phyloP scores from a whole-genome alignment of 768 basidiomycete species.

The Panellus pusillus region DNA sequence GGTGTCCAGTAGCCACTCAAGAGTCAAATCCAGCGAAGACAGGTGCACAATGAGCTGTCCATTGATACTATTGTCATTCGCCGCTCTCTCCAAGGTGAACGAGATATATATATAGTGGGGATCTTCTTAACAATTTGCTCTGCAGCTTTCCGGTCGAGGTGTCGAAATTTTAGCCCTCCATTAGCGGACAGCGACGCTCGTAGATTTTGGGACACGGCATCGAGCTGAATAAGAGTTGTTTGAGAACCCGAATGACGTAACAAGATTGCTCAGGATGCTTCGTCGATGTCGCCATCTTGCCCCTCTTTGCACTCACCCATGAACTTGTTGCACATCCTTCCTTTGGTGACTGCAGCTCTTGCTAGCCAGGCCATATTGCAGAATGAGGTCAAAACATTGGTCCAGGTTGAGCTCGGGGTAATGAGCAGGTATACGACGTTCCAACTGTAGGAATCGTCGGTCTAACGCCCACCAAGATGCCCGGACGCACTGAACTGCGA shows the following conservation, averaged over 20 bases:
- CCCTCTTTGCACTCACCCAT: not conserved
- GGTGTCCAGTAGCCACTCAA: not conserved
- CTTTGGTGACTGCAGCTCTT: not conserved
- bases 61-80: conserved; percentile 73
- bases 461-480: conserved; percentile 32
- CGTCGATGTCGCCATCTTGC: not conserved
- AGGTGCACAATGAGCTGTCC: conserved; percentile 71
- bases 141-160: conserved; percentile 75
- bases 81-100: conserved; percentile 67
- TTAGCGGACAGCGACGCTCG: conserved; percentile 55
- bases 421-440: conserved; percentile 38
- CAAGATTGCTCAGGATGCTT: conserved; percentile 7
- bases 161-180: conserved; percentile 76
- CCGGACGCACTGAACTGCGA: conserved; percentile 87
- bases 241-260: conserved; percentile 1
- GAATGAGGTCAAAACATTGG: conserved; percentile 30
- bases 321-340: not conserved
- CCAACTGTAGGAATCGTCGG: not conserved
- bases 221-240: conserved; percentile 4
- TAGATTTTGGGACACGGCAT: conserved; percentile 53
- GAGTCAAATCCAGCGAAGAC: conserved; percentile 53
- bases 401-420: conserved; percentile 51
- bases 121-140: not conserved
- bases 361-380: not conserved
- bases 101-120: not conserved